Percentiles rank a stretch among this genome's conserved stretches.
Evolutionary conservation across 768 basidiomycete genomes (phyloP).

Genomic region (Mrakia gelida): DNA sequence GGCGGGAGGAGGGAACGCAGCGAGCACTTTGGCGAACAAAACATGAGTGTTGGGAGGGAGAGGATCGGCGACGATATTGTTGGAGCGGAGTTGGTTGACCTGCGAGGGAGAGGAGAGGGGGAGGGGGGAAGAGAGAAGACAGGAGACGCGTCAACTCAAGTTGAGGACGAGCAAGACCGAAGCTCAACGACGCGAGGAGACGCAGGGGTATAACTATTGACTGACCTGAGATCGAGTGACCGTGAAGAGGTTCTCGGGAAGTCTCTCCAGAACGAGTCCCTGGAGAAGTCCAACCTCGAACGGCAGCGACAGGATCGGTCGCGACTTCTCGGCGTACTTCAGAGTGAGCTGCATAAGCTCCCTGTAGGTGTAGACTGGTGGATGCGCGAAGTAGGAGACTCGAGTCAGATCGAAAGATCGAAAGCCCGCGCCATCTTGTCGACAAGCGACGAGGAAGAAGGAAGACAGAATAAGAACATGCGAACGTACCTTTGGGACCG

Average conservation of each 20-base stretch:
- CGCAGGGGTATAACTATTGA: background rate
- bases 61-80: conserved; percentile 50
- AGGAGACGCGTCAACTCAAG: background rate
- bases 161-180: background rate
- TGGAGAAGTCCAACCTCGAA: conserved; percentile 62
- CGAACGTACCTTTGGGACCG: conserved; percentile 53
- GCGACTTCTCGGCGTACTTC: conserved; percentile 52
- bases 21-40: conserved; percentile 35
- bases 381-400: background rate
- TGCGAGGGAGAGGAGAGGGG: conserved; percentile 38
- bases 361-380: conserved; percentile 60
- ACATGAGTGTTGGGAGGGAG: conserved; percentile 44
- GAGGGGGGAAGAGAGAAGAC: conserved; percentile 5
- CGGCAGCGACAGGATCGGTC: conserved; percentile 63
- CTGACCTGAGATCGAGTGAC: conserved; percentile 64
- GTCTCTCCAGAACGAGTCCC: conserved; percentile 58
- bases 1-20: conserved; percentile 41
- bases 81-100: conserved; percentile 60
- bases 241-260: conserved; percentile 64
- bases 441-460: background rate
- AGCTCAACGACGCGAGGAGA: too few species aligned
- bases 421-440: background rate
- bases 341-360: conserved; percentile 65
- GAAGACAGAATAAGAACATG: background rate
- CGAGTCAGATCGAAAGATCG: background rate